Evolutionary conservation across 345 rosid genomes (phyloP).

Genomic region (Syzygium aromaticum): DNA sequence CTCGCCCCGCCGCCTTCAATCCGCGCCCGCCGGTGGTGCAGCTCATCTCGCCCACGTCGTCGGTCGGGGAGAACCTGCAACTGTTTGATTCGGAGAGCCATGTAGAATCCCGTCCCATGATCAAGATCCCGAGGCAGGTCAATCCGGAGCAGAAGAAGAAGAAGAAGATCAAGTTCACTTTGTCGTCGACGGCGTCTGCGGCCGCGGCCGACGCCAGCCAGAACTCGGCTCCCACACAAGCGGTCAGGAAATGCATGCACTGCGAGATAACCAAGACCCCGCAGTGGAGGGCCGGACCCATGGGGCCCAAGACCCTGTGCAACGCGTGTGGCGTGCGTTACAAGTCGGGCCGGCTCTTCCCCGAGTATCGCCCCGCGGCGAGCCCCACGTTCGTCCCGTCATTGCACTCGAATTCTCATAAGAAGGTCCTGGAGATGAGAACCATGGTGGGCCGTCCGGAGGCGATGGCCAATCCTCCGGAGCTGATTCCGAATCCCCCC

Average conservation of each 20-base stretch:
- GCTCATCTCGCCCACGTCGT: conserved; percentile 24
- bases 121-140: conserved; percentile 61
- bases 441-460: conserved; percentile 26
- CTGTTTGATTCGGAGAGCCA: conserved; percentile 45
- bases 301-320: conserved; percentile 98
- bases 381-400: conserved; percentile 90
- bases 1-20: conserved; percentile 62
- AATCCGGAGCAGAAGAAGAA: conserved; percentile 48
- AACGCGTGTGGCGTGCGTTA: conserved; percentile 95
- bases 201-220: conserved; percentile 24
- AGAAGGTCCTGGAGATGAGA: conserved; percentile 94
- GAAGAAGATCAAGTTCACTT: conserved; percentile 56
- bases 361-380: conserved; percentile 94
- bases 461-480: conserved; percentile 1
- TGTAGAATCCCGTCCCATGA: conserved; percentile 50
- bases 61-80: background rate
- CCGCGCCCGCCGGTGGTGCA: conserved; percentile 47
- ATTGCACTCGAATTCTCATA: conserved; percentile 92
- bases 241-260: conserved; percentile 84
- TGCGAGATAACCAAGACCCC: conserved; percentile 96
- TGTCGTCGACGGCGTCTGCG: conserved; percentile 16
- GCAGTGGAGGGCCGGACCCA: conserved; percentile 97
- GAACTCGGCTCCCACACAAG: conserved; percentile 21
- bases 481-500: conserved; percentile 36
- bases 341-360: conserved; percentile 95